Evolutionary conservation across 768 basidiomycete species (phyloP).

Genomic region (Lactarius sp.): DNA sequence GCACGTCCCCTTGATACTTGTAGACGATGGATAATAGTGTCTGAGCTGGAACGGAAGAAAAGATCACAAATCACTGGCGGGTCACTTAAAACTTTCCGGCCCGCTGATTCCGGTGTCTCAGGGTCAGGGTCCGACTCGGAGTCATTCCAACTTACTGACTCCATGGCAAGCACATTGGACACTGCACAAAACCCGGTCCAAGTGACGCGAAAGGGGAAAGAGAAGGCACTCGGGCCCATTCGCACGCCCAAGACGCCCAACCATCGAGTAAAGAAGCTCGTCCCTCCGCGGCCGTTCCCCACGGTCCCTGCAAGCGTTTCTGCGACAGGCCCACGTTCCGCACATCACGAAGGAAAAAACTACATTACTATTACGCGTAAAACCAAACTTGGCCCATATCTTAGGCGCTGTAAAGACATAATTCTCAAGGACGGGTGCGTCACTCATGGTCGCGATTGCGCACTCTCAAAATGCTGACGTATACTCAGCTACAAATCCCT

Average conservation of each 20-base stretch:
- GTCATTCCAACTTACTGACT: too few relatives aligned
- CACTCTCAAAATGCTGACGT: slow-evolving; percentile 1
- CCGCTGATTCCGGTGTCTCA: neutral
- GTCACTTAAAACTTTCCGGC: neutral
- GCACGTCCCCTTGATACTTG: slow-evolving; percentile 10
- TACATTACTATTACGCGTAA: slow-evolving; percentile 76
- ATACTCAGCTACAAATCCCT: slow-evolving; percentile 60
- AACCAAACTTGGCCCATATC: slow-evolving; percentile 64
- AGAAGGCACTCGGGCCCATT: slow-evolving; percentile 3
- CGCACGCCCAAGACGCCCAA: slow-evolving; percentile 9
- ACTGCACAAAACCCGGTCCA: too few relatives aligned
- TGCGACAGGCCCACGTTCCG: slow-evolving; percentile 75
- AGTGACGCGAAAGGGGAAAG: slow-evolving; percentile 14
- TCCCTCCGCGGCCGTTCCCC: slow-evolving; percentile 70
- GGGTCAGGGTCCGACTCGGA: neutral
- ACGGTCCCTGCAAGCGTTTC: slow-evolving; percentile 69
- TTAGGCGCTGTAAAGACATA: slow-evolving; percentile 70
- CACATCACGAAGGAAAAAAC: slow-evolving; percentile 77
- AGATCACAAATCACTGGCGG: too few relatives aligned
- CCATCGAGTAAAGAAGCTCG: slow-evolving; percentile 56
- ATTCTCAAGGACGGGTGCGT: slow-evolving; percentile 68
- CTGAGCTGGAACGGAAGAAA: neutral
- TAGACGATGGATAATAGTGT: neutral
- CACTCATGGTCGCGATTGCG: neutral
- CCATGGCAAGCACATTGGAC: neutral